Percentiles rank a stretch among this genome's conserved stretches.
Conservation (phyloP, 2,329 filamentous ascomycete species). For the Acrocalymma vagum region DNA sequence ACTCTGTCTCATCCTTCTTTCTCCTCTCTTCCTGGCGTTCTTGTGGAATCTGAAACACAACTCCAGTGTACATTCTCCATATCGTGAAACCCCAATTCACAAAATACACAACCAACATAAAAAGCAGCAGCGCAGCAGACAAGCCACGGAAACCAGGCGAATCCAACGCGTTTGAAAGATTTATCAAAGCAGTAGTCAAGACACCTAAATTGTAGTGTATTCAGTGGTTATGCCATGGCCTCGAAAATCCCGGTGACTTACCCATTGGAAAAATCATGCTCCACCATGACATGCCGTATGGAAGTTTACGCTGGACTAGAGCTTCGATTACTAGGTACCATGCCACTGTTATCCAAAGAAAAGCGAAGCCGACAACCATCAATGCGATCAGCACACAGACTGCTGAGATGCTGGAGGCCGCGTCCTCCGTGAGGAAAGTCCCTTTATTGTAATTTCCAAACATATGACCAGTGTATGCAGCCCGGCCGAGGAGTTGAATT, state of each 20-base stretch:
- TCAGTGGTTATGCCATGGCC: background rate
- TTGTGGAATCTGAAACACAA: constrained; percentile 22
- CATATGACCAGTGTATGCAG: constrained; percentile 15
- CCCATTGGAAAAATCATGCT: constrained; percentile 27
- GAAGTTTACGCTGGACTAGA: constrained; percentile 15
- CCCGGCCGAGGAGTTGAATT: constrained; percentile 21
- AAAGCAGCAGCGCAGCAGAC: constrained; percentile 17
- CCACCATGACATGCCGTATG: constrained; percentile 26
- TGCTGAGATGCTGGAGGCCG: constrained; percentile 19
- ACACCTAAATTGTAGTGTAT: constrained; percentile 10
- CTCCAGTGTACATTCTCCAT: constrained; percentile 17
- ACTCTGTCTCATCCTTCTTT: constrained; percentile 10
- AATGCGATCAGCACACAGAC: constrained; percentile 15
- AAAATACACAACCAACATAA: constrained; percentile 22
- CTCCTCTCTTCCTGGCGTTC: constrained; percentile 20
- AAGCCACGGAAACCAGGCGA: constrained; percentile 22
- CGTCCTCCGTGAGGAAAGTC: constrained; percentile 17
- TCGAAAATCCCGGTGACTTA: constrained; percentile 2
- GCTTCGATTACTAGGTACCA: constrained; percentile 24
- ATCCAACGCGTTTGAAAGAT: constrained; percentile 21
- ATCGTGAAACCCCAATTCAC: constrained; percentile 23
- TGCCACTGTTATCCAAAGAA: constrained; percentile 21
- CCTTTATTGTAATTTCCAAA: constrained; percentile 21
- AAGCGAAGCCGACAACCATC: constrained; percentile 20
- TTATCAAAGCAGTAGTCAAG: constrained; percentile 21